Base-by-base conservation (phyloP, 2,329 filamentous ascomycete species). In the Amesomyces nigricolor region DNA sequence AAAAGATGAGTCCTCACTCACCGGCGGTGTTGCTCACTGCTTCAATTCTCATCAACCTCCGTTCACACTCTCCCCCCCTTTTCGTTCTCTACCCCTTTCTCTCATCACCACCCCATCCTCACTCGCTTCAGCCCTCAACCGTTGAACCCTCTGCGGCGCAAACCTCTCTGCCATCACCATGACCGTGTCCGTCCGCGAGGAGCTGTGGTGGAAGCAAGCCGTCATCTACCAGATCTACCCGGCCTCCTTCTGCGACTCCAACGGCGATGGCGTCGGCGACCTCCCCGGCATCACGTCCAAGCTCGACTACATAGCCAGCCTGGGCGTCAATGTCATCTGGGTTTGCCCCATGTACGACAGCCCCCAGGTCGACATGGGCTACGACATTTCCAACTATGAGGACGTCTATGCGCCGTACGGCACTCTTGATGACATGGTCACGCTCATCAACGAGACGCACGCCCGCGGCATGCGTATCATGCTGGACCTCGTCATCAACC, bases 401-500 rank as follows among this genome's bases (percentile, higher is more conserved):
- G 75, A 72, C 29, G 81, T 68, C n/a, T 65, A 77, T 77, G 57
- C 62, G 1, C 65, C 65, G 1, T 89, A 88, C 61, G 86, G 86
- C 2, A 85, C 81, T 1, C 69, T 89, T 11, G 70, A 73, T 52
- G 85, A 90, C 65, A 80, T 88, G 42, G 81, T 88, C 40, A 65
- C 70, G 0, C 67, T 89, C 37, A 83, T 88, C 51, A 62, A 76
- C 13, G 78, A 78, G 1, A 78, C 79, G 48, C 83, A 88, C 59
- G 65, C 74, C 10, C 57, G 61, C 54, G 61, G 51, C 4, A 88
- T 91, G 79, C 82, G 80, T 61, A 71, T 91, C 11, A 82, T 91
- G 54, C 78, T 91, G 58, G 87, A 91, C 65, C 73, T 91, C 2
- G 88, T 91, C 2, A 79, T 91, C 58, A 92, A 91, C 62, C 88